Percentiles rank a stretch among this genome's conserved stretches.
phyloP scores from a whole-genome alignment of 169 alveolate genomes.

The Cryptosporidium parvum region DNA sequence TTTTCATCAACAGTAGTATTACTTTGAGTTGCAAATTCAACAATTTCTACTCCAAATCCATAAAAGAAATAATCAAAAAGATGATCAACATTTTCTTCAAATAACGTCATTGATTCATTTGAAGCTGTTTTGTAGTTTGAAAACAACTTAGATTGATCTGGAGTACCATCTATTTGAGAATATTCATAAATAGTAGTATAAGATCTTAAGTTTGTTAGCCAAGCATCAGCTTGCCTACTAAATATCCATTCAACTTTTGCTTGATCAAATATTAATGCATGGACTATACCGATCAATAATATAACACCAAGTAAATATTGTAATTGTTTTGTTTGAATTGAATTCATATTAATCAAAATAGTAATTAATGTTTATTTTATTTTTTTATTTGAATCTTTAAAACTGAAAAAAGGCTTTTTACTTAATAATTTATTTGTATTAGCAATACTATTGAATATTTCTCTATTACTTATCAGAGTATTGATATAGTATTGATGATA shows the following conservation, averaged over 20 bases:
- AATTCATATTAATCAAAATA: background rate
- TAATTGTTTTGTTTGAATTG: background rate
- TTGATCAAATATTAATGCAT: slow-evolving; percentile 58
- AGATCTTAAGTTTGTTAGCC: slow-evolving; percentile 55
- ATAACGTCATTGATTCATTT: slow-evolving; percentile 30
- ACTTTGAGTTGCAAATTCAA: slow-evolving; percentile 14
- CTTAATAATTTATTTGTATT: background rate
- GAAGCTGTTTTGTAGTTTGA: slow-evolving; percentile 52
- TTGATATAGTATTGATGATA: no score
- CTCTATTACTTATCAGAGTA: no score
- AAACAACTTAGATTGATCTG: slow-evolving; percentile 15
- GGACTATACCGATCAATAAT: slow-evolving; percentile 1
- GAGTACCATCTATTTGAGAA: slow-evolving; percentile 16
- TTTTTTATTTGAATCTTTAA: background rate
- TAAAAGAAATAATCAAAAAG: slow-evolving; percentile 59
- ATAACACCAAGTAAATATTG: background rate
- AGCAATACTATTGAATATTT: background rate
- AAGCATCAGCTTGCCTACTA: slow-evolving; percentile 70
- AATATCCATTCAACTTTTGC: slow-evolving; percentile 62
- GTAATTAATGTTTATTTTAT: background rate
- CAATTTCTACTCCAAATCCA: slow-evolving; percentile 62
- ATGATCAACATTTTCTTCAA: slow-evolving; percentile 19
- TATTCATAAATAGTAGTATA: slow-evolving; percentile 53
- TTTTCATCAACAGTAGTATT: slow-evolving; percentile 47
- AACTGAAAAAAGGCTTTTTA: background rate